Evolutionary conservation across 1,284 basidiomycete genomes (phyloP), one percentile per base, ranked within the genome.

Genomic region (Albatrellus sp.): DNA sequence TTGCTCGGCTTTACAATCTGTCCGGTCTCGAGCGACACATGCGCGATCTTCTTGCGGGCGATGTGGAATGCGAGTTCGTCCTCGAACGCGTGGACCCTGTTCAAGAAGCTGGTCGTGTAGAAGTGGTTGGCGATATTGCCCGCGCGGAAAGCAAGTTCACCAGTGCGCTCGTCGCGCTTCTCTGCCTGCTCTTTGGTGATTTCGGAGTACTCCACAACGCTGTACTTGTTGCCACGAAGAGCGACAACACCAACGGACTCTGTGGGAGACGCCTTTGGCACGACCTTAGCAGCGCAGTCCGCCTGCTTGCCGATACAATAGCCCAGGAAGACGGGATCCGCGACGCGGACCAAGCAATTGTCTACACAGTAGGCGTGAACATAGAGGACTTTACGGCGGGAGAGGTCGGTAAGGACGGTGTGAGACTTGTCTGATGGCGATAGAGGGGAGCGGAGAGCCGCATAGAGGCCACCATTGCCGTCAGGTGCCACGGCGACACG

Each of bases 71-170:
- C 84, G 66, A 98, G 88, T 53, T 90, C 70, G 37, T 77, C 69
- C 64, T 98, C 94, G 61, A 97, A 93, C 2, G 73, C 68, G 54
- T 87, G 80, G 48, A 94, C 82, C 30, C 69, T 63, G 49, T 86
- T 75, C 48, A 99, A 75, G 70, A 91, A 98, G 16, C 72, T 64
- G 37, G 83, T 83, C 37, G 93, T 94, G 69, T 97, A 99, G 65
- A 98, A 97, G 67, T 99, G 96, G 67, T 98, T 98, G 58, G 76
- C 96, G 59, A 98, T 98, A 70, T 99, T 99, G 43, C 78, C 96
- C 2, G 93, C 94, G 49, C 93, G 79, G 78, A 94, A 97, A 14
- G 77, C 68, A 45, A 99, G 77, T 50, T 89, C 80, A 44, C 81
- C 85, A 0, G 75, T 75, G 42, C 75, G 66, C 6, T 75, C 54